Percentiles rank a stretch among this genome's conserved stretches.
Evolutionary conservation across 1,139 yeast genomes (phyloP).

Genomic region (Zhuliangozyma blackwelliae): DNA sequence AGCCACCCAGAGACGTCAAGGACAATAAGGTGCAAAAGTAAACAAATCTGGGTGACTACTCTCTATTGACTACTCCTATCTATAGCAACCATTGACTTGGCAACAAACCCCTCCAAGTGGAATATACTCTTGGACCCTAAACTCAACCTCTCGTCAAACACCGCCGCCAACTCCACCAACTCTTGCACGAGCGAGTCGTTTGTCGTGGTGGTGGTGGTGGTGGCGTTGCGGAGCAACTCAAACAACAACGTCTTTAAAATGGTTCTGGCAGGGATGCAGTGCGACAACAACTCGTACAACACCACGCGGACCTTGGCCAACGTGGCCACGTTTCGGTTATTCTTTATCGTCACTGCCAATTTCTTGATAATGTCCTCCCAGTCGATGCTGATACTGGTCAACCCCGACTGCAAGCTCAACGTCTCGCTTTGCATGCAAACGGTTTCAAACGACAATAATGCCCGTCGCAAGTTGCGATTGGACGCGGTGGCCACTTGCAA

Average conservation of each 20-base stretch:
- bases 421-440: slow-evolving; percentile 69
- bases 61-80: neutral
- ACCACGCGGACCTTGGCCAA: slow-evolving; percentile 70
- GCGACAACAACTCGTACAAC: slow-evolving; percentile 81
- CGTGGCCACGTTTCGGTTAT: slow-evolving; percentile 65
- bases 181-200: slow-evolving; percentile 37
- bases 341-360: slow-evolving; percentile 56
- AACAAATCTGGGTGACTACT: slow-evolving; percentile 1
- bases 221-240: slow-evolving; percentile 37
- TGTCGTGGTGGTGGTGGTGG: slow-evolving; percentile 20
- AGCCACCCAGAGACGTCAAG: slow-evolving; percentile 6
- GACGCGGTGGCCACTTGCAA: slow-evolving; percentile 50
- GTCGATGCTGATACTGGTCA: slow-evolving; percentile 52
- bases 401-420: slow-evolving; percentile 28
- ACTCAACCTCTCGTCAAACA: slow-evolving; percentile 83
- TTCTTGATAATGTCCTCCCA: slow-evolving; percentile 79
- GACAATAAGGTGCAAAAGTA: slow-evolving; percentile 28
- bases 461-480: slow-evolving; percentile 71
- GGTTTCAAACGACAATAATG: slow-evolving; percentile 79
- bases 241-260: slow-evolving; percentile 68
- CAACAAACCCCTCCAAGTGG: slow-evolving; percentile 92
- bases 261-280: slow-evolving; percentile 84
- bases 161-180: slow-evolving; percentile 65
- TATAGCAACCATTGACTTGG: slow-evolving; percentile 68
- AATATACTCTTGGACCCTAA: slow-evolving; percentile 86